phyloP scores from a whole-genome alignment of 1,139 yeast species.

The Eremothecium coryli region DNA sequence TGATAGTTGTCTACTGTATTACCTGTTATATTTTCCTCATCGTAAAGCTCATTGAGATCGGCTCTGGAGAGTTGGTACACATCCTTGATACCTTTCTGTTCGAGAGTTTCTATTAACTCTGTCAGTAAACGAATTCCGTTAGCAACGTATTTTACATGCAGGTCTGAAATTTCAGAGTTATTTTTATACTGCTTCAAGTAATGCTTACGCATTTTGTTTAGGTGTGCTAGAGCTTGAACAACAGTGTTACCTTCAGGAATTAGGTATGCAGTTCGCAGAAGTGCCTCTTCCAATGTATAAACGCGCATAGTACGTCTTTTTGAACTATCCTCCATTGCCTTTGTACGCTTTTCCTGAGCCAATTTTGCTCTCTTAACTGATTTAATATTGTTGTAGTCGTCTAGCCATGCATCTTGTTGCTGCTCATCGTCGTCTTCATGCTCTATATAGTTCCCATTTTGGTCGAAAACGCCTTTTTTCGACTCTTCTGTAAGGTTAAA shows the following conservation, averaged over 20 bases:
- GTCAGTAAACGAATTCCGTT: constrained; percentile 20
- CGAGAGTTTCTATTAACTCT: constrained; percentile 18
- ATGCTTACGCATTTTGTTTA: constrained; percentile 15
- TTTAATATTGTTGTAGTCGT: constrained; percentile 12
- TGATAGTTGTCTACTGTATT: constrained; percentile 13
- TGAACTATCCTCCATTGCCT: neutral
- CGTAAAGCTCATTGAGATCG: constrained; percentile 11
- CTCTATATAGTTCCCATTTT: constrained; percentile 20
- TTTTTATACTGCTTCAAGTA: constrained; percentile 5
- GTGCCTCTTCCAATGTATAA: constrained; percentile 18
- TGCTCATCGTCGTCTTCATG: constrained; percentile 11
- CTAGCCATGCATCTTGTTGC: constrained; percentile 21
- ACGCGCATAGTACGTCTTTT: constrained; percentile 3
- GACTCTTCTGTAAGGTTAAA: constrained; percentile 21
- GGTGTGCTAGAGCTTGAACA: constrained; percentile 13
- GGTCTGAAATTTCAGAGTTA: neutral
- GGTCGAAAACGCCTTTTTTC: constrained; percentile 19
- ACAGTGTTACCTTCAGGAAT: constrained; percentile 14
- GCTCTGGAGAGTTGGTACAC: constrained; percentile 16
- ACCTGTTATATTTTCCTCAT: constrained; percentile 19
- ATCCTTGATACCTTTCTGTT: constrained; percentile 21
- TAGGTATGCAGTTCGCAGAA: constrained; percentile 16
- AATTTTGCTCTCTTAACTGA: constrained; percentile 4
- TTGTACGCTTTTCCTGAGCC: constrained; percentile 7
- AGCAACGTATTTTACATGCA: constrained; percentile 7